These are phyloP conservation scores for Rutstroemia sydowiana DNA, from an alignment of 2,329 filamentous ascomycete species.

Conservation along the genomic window DNA sequence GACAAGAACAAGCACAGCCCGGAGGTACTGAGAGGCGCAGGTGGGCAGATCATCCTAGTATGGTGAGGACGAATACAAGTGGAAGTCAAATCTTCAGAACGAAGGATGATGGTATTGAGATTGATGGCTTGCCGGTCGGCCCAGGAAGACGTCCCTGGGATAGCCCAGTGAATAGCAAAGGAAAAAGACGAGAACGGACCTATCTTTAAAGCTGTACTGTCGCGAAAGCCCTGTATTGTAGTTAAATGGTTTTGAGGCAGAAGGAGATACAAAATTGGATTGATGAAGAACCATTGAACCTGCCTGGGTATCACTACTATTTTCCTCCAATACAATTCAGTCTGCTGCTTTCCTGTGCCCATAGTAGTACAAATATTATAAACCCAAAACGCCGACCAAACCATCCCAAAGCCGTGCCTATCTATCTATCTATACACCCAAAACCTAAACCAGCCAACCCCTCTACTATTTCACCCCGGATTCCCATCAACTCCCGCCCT, in stretches of 20 bases:
- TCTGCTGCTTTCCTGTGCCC: not conserved
- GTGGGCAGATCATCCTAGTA: conserved; percentile 7
- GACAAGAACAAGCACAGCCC: too few relatives aligned
- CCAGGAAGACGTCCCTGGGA: conserved; percentile 20
- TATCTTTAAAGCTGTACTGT: conserved; percentile 18
- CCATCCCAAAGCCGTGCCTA: too few relatives aligned
- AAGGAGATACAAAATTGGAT: conserved; percentile 10
- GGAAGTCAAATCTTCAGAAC: conserved; percentile 27
- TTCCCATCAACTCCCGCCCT: conserved; percentile 30
- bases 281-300: conserved; percentile 11
- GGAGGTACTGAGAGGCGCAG: not conserved
- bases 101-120: conserved; percentile 23
- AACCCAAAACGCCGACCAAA: conserved; percentile 1
- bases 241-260: not conserved
- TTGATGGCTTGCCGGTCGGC: conserved; percentile 25
- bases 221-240: not conserved
- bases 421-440: conserved; percentile 16
- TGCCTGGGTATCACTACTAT: conserved; percentile 16
- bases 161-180: conserved; percentile 8
- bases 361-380: conserved; percentile 1
- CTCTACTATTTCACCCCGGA: conserved; percentile 10
- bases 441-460: conserved; percentile 3
- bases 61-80: conserved; percentile 23
- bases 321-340: conserved; percentile 16
- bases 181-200: conserved; percentile 20